Evolutionary conservation across 768 basidiomycete genomes (phyloP).

Genomic region (Mrakia hoshinonis): DNA sequence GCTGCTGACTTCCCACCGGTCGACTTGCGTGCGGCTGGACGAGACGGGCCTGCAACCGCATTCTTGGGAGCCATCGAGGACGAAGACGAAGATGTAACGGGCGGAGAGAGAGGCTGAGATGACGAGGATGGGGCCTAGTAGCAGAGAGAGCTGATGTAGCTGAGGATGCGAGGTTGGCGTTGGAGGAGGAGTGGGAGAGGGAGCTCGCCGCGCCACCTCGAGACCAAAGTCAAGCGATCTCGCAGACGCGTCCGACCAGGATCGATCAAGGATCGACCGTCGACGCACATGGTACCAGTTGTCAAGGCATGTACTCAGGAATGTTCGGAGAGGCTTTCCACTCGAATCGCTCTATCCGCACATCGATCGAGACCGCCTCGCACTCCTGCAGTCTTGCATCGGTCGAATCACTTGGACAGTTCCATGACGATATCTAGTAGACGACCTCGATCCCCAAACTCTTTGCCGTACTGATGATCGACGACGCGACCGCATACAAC

Average conservation of each 20-base stretch:
- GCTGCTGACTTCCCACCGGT: constrained; percentile 4
- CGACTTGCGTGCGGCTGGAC: not conserved
- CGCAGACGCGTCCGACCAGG: not conserved
- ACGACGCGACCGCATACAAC: constrained; percentile 77
- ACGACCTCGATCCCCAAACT: constrained; percentile 85
- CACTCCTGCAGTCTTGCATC: too few relatives aligned
- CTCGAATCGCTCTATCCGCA: too few relatives aligned
- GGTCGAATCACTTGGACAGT: too few relatives aligned
- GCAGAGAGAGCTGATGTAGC: not conserved
- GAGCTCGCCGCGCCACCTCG: not conserved
- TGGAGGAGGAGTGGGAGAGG: not conserved
- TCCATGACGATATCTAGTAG: constrained; percentile 2
- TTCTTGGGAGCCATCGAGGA: not conserved
- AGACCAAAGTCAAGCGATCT: not conserved
- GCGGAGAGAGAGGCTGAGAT: not conserved
- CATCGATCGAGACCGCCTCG: too few relatives aligned
- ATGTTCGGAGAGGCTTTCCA: too few relatives aligned
- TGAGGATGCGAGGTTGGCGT: too few relatives aligned
- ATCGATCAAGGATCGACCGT: too few relatives aligned
- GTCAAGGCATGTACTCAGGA: too few relatives aligned
- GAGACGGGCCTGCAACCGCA: constrained; percentile 14
- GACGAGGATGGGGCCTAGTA: not conserved
- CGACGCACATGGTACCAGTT: too few relatives aligned
- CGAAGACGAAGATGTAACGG: not conserved
- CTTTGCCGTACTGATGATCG: constrained; percentile 78